A percentile compares a stretch with the other conserved stretches of the same genome.
phyloP scores from a whole-genome alignment of 495 filamentous ascomycete genomes.

The Penicillium mononematosum region DNA sequence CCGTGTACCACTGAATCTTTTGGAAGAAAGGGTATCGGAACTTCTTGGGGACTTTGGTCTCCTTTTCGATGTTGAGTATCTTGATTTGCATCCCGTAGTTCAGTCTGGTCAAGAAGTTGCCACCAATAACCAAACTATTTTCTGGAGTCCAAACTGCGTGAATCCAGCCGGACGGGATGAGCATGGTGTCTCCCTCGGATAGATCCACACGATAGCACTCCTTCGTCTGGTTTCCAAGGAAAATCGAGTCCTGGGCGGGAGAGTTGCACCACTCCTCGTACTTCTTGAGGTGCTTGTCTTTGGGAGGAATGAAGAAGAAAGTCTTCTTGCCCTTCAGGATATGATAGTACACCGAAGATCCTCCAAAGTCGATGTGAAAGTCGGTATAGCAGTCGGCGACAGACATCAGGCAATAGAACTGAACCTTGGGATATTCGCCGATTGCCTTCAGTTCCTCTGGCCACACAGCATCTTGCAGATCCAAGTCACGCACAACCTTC shows the following conservation, averaged over 20 bases:
- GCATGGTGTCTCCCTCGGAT: conserved; percentile 71
- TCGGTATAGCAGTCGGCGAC: conserved; percentile 78
- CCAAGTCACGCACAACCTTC: conserved; percentile 68
- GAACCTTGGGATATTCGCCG: conserved; percentile 60
- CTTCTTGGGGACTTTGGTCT: conserved; percentile 66
- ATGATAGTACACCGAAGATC: conserved; percentile 76
- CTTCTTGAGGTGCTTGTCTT: conserved; percentile 70
- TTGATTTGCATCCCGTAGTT: conserved; percentile 73
- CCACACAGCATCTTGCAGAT: conserved; percentile 73
- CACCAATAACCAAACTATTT: conserved; percentile 73
- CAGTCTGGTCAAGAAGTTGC: conserved; percentile 70
- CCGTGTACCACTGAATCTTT: conserved; percentile 71
- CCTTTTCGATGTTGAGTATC: conserved; percentile 69
- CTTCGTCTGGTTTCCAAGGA: conserved; percentile 65
- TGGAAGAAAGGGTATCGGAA: conserved; percentile 75
- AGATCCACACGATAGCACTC: conserved; percentile 75
- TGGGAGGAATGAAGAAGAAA: conserved; percentile 76
- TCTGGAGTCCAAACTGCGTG: conserved; percentile 79
- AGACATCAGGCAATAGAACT: conserved; percentile 76
- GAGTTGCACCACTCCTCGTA: conserved; percentile 78
- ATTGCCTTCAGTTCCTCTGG: conserved; percentile 58
- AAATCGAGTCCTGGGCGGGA: conserved; percentile 68
- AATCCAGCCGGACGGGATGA: conserved; percentile 80
- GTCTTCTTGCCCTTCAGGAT: conserved; percentile 75
- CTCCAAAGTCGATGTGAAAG: conserved; percentile 80